These are phyloP conservation scores for Russula emetica DNA, from an alignment of 768 basidiomycete species.

Conservation along the genomic window DNA sequence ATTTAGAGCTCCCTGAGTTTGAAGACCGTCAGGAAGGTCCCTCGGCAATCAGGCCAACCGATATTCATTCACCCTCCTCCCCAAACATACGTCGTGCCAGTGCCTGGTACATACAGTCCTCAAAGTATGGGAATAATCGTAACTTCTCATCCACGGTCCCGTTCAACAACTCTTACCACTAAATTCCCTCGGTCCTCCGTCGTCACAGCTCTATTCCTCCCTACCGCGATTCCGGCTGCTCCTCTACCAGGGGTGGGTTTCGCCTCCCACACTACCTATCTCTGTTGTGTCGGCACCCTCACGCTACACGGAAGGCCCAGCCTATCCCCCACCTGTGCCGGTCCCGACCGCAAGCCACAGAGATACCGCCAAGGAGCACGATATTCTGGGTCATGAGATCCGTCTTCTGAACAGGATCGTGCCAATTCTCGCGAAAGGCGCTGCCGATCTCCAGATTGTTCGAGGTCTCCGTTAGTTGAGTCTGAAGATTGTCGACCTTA, in stretches of 20 bases:
- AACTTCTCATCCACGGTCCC: neutral
- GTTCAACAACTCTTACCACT: neutral
- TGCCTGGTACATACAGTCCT: neutral
- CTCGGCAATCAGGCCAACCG: neutral
- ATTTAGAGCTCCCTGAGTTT: slow-evolving; percentile 4
- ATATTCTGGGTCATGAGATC: no score
- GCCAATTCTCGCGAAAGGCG: no score
- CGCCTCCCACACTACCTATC: neutral
- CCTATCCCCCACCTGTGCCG: no score
- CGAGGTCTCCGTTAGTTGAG: neutral
- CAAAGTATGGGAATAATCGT: neutral
- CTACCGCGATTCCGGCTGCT: neutral
- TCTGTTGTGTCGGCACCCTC: no score
- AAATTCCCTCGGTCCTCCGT: neutral
- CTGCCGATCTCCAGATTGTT: no score
- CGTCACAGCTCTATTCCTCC: neutral
- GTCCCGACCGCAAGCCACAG: no score
- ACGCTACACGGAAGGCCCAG: no score
- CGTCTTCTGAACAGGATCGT: neutral
- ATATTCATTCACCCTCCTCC: slow-evolving; percentile 19
- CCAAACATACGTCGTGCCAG: neutral
- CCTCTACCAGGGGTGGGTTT: neutral
- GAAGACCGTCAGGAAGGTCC: neutral
- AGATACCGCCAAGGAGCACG: no score
- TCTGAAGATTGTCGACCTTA: slow-evolving; percentile 3